Base-by-base conservation (phyloP, 208 protist species). In the Leishmania guyanensis region DNA sequence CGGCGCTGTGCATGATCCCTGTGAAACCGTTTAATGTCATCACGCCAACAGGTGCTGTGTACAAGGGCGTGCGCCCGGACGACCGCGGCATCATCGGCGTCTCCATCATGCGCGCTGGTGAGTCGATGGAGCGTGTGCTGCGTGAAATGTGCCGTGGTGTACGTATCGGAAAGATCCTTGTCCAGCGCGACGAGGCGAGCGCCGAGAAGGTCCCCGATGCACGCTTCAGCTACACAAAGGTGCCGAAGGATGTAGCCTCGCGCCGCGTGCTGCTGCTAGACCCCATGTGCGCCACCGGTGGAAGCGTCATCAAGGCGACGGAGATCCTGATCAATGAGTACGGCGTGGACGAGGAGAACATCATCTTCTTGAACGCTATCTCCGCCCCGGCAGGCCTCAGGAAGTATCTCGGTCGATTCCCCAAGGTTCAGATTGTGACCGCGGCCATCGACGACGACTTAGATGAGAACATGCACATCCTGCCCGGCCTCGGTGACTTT, bases 151-250 rank as follows among this genome's bases (percentile, higher is more conserved):
- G 97, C 90, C 96, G 95, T n/a, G 92, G 92, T 65, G 91, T 99
- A 12, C 94, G 97, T 64, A 99, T 99, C 72, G 99, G 99, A 74
- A 99, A 99, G 87, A 99, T 99, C 62, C 92, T 99, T 51, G 98
- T 99, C 70, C 98, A 99, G 92, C 94, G 98, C 60, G 91, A 99
- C 79, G 98, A 99, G 91, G 66, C 78, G 29, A 98, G 91, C 51
- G 92, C 84, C 6, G 83, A 97, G 20, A 97, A 97, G 88, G 50
- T 51, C n/a, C 98, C 98, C 33, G 94, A 99, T 86, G 82, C 90
- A 53, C 82, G 90, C 85, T 95, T 96, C 46, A 98, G 94, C 86
- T 99, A 99, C 85, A 94, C 90, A 50, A 99, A 99, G 89, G 84
- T 99, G 80, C 98, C 99, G 14, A 86, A 88, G 17, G 98, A 99